phyloP scores from a whole-genome alignment of 768 basidiomycete species.

The Crucibulum laeve region DNA sequence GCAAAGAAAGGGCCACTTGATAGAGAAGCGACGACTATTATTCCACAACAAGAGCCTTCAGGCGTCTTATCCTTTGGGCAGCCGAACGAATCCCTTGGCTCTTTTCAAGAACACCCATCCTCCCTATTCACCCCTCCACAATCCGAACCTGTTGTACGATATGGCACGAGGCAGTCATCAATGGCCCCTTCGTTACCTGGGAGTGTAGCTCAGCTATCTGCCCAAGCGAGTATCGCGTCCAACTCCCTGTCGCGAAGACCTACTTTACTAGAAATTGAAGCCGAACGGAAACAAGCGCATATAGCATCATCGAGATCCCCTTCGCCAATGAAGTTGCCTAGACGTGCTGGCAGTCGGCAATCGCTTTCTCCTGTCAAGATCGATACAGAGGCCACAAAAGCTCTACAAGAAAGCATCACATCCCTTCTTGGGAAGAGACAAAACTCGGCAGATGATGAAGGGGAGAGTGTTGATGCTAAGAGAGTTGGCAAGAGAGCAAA shows the following conservation, averaged over 20 bases:
- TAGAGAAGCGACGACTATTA: constrained; percentile 13
- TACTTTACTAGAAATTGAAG: constrained; percentile 18
- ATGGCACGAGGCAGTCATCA: background rate
- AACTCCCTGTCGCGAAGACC: constrained; percentile 1
- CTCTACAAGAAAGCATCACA: constrained; percentile 65
- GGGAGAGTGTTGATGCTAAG: constrained; percentile 8
- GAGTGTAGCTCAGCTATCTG: background rate
- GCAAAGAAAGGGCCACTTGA: too few relatives aligned
- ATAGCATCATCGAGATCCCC: constrained; percentile 61
- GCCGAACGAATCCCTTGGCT: constrained; percentile 25
- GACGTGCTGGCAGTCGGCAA: constrained; percentile 10
- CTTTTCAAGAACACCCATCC: background rate
- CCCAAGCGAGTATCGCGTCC: background rate
- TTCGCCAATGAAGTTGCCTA: constrained; percentile 46
- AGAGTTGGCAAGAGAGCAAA: constrained; percentile 32
- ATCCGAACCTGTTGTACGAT: too few relatives aligned
- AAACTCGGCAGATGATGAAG: constrained; percentile 34
- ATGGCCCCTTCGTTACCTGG: background rate
- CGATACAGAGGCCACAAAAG: constrained; percentile 46
- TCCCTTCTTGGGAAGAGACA: constrained; percentile 67
- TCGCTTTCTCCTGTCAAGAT: constrained; percentile 40
- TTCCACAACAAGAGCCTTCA: constrained; percentile 9
- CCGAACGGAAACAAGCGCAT: constrained; percentile 19
- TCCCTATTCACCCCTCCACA: background rate
- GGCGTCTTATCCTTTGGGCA: constrained; percentile 24